phyloP scores from a whole-genome alignment of 768 basidiomycete species.

The Collybia mongolica region DNA sequence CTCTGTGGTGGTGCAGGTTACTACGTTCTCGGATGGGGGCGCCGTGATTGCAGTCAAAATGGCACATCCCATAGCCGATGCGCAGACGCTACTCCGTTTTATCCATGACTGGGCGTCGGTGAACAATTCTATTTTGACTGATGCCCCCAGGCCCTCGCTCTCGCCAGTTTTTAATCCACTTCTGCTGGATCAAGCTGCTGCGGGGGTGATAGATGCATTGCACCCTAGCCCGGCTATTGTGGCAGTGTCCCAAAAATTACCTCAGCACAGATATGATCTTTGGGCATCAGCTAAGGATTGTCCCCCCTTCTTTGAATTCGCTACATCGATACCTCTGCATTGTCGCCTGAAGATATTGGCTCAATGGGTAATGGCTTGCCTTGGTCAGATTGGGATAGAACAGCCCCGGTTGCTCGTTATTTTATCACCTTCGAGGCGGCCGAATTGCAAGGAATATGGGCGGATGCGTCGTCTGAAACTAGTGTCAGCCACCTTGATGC shows the following conservation, averaged over 20 bases:
- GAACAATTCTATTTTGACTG: slow-evolving; percentile 16
- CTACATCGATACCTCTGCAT: slow-evolving; percentile 16
- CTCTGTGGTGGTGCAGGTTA: slow-evolving; percentile 31
- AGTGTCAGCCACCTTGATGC: slow-evolving; percentile 32
- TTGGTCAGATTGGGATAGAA: slow-evolving; percentile 27
- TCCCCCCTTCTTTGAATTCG: slow-evolving; percentile 13
- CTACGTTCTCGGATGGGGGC: slow-evolving; percentile 26
- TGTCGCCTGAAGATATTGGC: slow-evolving; percentile 3
- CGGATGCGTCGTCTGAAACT: slow-evolving; percentile 17
- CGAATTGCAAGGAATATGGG: slow-evolving; percentile 30
- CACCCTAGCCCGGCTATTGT: slow-evolving; percentile 20
- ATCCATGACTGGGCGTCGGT: slow-evolving; percentile 31
- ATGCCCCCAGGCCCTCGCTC: slow-evolving; percentile 10
- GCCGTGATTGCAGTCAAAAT: slow-evolving; percentile 28
- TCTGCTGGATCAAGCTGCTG: slow-evolving; percentile 24
- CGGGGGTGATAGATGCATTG: slow-evolving; percentile 27
- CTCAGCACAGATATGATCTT: slow-evolving; percentile 28
- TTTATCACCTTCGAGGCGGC: slow-evolving; percentile 21
- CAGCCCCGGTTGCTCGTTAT: slow-evolving; percentile 21
- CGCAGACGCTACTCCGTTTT: slow-evolving; percentile 30
- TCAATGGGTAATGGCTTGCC: slow-evolving; percentile 20
- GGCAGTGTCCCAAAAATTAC: slow-evolving; percentile 16
- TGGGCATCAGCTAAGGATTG: slow-evolving; percentile 23
- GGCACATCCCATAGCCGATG: slow-evolving; percentile 33
- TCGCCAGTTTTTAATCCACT: slow-evolving; percentile 27